Evolutionary conservation across 140 eudicot species (phyloP).

Genomic region (Erigeron philadelphicus): DNA sequence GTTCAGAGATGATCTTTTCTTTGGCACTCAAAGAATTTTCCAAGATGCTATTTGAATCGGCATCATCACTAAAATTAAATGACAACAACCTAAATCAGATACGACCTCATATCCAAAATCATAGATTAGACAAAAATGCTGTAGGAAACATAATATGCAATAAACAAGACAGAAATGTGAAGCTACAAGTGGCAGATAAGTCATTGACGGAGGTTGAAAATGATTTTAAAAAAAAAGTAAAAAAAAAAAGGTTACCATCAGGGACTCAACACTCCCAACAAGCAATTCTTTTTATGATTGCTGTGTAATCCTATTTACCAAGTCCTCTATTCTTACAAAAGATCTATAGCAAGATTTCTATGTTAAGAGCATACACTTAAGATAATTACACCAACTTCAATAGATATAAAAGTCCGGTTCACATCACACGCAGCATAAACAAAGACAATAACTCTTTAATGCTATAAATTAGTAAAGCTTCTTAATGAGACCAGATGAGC

Average conservation of each 20-base stretch:
- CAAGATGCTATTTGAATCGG: slow-evolving; percentile 63
- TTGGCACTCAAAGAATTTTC: slow-evolving; percentile 88
- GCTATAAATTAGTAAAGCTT: background rate
- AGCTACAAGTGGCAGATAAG: slow-evolving; percentile 2
- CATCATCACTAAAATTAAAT: slow-evolving; percentile 49
- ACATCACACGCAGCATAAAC: background rate
- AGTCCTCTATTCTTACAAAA: no score
- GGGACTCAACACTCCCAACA: no score
- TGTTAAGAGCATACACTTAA: background rate
- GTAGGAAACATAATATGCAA: slow-evolving; percentile 5
- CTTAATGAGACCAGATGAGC: background rate
- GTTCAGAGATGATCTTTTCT: slow-evolving; percentile 93
- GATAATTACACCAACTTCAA: background rate
- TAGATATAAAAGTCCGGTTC: background rate
- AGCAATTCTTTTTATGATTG: no score
- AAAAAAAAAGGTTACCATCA: no score
- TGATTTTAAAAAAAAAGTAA: no score
- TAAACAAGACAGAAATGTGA: background rate
- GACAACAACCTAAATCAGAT: slow-evolving; percentile 2
- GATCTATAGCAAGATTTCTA: no score
- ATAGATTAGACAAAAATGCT: slow-evolving; percentile 10
- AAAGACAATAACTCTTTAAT: background rate
- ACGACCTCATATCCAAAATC: background rate
- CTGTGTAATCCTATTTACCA: no score
- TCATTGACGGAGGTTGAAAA: background rate